Evolutionary conservation across 208 protist genomes (phyloP), one percentile per base, ranked within the genome.

Genomic region (Trypanosoma mega): DNA sequence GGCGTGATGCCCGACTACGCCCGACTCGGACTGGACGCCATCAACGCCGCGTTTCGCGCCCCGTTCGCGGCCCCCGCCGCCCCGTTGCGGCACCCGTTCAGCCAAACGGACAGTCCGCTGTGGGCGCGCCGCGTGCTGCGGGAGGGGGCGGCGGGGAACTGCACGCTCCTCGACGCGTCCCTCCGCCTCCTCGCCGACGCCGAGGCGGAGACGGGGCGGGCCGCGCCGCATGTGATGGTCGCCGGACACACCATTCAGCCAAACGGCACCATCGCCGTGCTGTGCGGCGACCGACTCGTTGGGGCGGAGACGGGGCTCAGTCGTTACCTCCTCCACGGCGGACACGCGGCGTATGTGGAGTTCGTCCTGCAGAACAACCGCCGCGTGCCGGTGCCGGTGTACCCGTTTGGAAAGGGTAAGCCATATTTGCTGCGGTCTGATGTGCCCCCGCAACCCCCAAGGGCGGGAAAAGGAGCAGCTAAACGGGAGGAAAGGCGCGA

Each of bases 221-320:
- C 30, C 0, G 34, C 48, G 18, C 51, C 87, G n/a, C 60, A 50
- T 12, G 48, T 63, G 14, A 82, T 92, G 76, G 70, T 90, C 23
- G 75, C 78, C 20, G 86, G 82, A 9, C 79, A 90, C 78, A 82
- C 78, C 12, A 43, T 72, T 23, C 60, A 73, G 49, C 4, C 4
- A 8, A 43, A 47, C 14, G 69, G 71, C 0, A n/a, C 2, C 33
- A 41, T 79, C 7, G 7, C 36, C 1, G n/a, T 67, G 18, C 36
- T 64, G 7, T 75, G 69, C 27, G 72, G 60, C 21, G 78, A 72
- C 5, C 58, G 53, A 34, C 68, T 85, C 37, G 56, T 65, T 46
- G 71, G 21, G 30, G 62, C 72, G 14, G 60, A 77, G 20, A 55
- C 57, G 14, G 78, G 73, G 18, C 55, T 77, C 51, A 75, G 73